Evolutionary conservation across 129 eudicot species (phyloP), one percentile per base, ranked within the genome.

Genomic region (Pittosporum tobira): DNA sequence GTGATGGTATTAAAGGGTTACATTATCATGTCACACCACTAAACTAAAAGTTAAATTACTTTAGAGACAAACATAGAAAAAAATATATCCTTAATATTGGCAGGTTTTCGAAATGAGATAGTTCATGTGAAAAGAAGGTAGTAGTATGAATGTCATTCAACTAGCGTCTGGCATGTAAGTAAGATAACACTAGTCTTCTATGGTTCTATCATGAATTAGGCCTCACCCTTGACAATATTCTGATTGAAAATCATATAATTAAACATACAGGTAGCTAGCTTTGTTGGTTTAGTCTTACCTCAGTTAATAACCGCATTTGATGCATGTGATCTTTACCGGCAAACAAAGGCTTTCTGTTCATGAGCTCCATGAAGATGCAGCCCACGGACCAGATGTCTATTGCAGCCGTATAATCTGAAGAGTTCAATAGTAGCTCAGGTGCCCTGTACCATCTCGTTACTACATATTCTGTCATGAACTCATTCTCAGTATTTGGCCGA

Each of bases 311-410:
- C 71, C 80, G 76, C 96, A 88, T 84, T 51, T 88, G 96, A 63
- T 88, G 81, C 44, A 88, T 87, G 20, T 88, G 96, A 49, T 88
- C 96, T 74, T 53, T 88, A 53, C 96, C 96, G 4, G 96, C 66
- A 48, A 88, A 81, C 78, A 88, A 66, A 48, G 96, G 96, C 61
- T 74, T 78, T 68, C 84, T 69, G 66, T 74, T 79, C 89, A 84
- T 84, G 23, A 84, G 96, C 62, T 88, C 96, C 96, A 88, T 81
- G 67, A 67, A 88, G 46, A 88, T 81, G 66, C 96, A 88, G 19
- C 96, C 96, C 57, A 88, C 94, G n/a, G 96, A 88, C 96, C 96
- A 88, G 10, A 88, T 79, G 72, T 88, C 96, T 15, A 88, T 84
- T 12, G 89, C 89, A 37, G 87, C 94, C 5, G 82, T 78, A 63